Conservation (phyloP, 1,284 basidiomycete genomes). For the Sanghuangporus weigelae region DNA sequence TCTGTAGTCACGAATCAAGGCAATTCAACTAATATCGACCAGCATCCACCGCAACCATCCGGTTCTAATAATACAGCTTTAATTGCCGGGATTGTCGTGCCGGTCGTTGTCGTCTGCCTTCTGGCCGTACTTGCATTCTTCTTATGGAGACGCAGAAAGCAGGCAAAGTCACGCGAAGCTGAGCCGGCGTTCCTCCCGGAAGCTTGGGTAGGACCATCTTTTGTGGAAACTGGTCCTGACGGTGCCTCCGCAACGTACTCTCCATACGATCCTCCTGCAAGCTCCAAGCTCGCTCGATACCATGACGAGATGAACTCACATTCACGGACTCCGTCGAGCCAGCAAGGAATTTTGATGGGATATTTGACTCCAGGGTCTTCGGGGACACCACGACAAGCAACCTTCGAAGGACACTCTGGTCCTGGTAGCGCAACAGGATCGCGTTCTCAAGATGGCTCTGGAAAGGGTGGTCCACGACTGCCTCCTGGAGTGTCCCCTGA, state of each 20-base stretch:
- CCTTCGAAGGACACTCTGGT: slow-evolving; percentile 3
- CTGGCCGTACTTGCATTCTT: slow-evolving; percentile 7
- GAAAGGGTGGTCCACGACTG: neutral
- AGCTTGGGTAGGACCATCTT: slow-evolving; percentile 13
- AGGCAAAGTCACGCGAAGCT: neutral
- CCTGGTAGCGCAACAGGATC: neutral
- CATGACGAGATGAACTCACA: slow-evolving; percentile 6
- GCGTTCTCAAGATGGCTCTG: neutral
- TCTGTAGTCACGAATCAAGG: slow-evolving; percentile 6
- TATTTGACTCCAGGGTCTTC: neutral
- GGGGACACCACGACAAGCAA: neutral
- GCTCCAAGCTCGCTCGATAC: slow-evolving; percentile 11
- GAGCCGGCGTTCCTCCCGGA: slow-evolving; percentile 16
- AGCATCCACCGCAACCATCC: slow-evolving; percentile 9
- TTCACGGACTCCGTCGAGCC: neutral
- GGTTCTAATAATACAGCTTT: slow-evolving; percentile 1
- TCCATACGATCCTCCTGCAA: slow-evolving; percentile 3
- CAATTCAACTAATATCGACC: slow-evolving; percentile 15
- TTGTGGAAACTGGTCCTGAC: neutral
- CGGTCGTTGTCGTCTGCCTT: slow-evolving; percentile 1
- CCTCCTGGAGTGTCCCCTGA: slow-evolving; percentile 1
- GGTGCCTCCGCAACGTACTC: neutral
- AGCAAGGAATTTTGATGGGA: neutral
- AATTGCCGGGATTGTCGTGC: slow-evolving; percentile 9
- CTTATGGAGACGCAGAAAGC: slow-evolving; percentile 4